These are phyloP conservation scores for Linum lewisii DNA, from an alignment of 345 rosid genomes.

Conservation along the genomic window DNA sequence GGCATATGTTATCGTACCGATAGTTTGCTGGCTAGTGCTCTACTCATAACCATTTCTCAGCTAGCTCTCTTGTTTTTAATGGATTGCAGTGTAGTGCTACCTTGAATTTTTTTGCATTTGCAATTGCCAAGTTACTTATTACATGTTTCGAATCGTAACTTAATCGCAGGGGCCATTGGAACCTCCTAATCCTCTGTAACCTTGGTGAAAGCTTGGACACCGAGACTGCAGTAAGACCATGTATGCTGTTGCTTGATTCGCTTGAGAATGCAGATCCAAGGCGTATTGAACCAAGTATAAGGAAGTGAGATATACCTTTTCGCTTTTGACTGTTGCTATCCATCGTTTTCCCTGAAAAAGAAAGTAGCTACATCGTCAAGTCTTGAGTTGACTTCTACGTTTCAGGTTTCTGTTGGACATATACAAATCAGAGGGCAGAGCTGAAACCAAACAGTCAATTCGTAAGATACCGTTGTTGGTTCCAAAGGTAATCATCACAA, in stretches of 20 bases:
- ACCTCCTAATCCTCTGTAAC: conserved; percentile 62
- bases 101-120: not conserved
- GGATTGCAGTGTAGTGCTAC: too few species aligned
- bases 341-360: too few species aligned
- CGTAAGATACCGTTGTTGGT: conserved; percentile 39
- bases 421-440: conserved; percentile 39
- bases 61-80: too few species aligned
- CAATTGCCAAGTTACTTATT: not conserved
- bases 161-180: conserved; percentile 57
- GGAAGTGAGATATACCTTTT: conserved; percentile 29
- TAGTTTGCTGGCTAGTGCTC: conserved; percentile 45
- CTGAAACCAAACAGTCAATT: conserved; percentile 29
- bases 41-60: not conserved
- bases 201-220: conserved; percentile 43
- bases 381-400: conserved; percentile 1
- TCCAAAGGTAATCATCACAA: conserved; percentile 35
- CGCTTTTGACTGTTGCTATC: not conserved
- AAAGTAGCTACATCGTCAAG: not conserved
- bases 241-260: conserved; percentile 66
- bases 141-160: not conserved
- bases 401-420: conserved; percentile 58
- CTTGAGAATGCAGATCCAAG: conserved; percentile 38
- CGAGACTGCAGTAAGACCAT: conserved; percentile 26
- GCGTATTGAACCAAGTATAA: conserved; percentile 48
- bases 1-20: conserved; percentile 62